Base-by-base conservation (phyloP, 1,139 yeast genomes). In the Protomyces macrosporus region DNA sequence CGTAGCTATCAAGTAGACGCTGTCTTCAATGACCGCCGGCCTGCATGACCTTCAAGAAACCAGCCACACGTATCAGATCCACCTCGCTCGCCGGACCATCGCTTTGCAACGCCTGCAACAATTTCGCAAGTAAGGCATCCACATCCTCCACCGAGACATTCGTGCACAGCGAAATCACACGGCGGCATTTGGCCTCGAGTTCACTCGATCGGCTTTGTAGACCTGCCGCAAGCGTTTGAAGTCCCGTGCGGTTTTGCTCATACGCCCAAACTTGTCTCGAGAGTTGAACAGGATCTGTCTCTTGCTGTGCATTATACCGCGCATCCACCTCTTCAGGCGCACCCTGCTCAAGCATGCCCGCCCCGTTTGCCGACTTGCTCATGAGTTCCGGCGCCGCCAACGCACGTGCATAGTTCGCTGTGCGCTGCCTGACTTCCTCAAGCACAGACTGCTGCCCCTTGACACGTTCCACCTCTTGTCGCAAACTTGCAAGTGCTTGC, bases 101-200 rank as follows among this genome's bases (percentile, higher is more conserved):
- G 66, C 90, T 87, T 68, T 90, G 96, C 4, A 93, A 97, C 12
- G 97, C 97, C 72, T 87, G 90, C 36, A 93, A 82, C 60, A 93
- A 80, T 3, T 95, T 96, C 69, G 88, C 95, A 65, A 93, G 80
- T 70, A 93, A 80, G 65, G 82, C 83, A 73, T 93, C 98, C 51
- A 91, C 96, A 69, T 87, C 87, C 33, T 77, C 79, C 64, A 83
- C 86, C 55, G 85, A 89, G 34, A 90, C 95, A 30, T 95, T 93
- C 3, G 97, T 88, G 77, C 98, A 91, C 65, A 90, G 79, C 53
- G 97, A 86, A 48, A 93, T 93, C 32, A 93, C 97, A 70, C 88
- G 82, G 71, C 95, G 85, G 76, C 90, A 93, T 73, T 91, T 91
- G 42, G 84, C 81, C 67, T 95, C 96, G 65, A 91, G 78, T 68